Base-by-base conservation (phyloP, 352 stramenopile genomes). In the Pythium apleroticum region DNA sequence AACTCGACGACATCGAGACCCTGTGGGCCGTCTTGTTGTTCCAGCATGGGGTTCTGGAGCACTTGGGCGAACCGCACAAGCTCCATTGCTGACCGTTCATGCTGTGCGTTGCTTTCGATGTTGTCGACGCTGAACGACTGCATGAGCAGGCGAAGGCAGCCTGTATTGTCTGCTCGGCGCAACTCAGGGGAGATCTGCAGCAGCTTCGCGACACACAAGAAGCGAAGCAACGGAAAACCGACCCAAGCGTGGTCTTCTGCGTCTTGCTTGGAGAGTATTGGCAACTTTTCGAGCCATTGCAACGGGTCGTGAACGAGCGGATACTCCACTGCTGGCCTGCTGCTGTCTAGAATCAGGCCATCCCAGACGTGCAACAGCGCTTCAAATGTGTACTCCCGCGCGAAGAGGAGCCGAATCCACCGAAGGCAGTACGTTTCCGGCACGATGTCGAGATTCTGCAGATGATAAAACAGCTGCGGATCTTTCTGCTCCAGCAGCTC, bases 391-490 rank as follows among this genome's bases (percentile, higher is more conserved):
- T 88, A 95, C 61, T 95, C 86, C 1, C 86, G 77, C n/a, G 83
- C 83, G 46, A 95, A 85, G 1, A 95, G 54, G 25, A 95, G 73
- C 0, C 86, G 86, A 17, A 93, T 77, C 86, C 86, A 95, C 11
- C 86, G 76, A 19, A 93, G 67, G 28, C 86, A 93, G 66, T 95
- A 93, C 31, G 83, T 93, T 57, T 93, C 83, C 1, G 86, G 86
- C 0, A 89, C 73, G 52, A 93, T 90, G 11, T 93, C 81, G 39
- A 93, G 66, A 61, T 95, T 90, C 50, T 89, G 74, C 10, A 95
- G 60, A 30, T 95, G 84, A 41, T 89, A 92, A 53, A 82, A 90
- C 20, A 95, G 60, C 49, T 95, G 81, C n/a, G 86, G 86, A 24
- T 95, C 84, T 24, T 83, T 89, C 55, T 93, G 77, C 43, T 89